These are phyloP conservation scores for Cornus florida DNA, from an alignment of 148 eudicot genomes.

Conservation along the genomic window DNA sequence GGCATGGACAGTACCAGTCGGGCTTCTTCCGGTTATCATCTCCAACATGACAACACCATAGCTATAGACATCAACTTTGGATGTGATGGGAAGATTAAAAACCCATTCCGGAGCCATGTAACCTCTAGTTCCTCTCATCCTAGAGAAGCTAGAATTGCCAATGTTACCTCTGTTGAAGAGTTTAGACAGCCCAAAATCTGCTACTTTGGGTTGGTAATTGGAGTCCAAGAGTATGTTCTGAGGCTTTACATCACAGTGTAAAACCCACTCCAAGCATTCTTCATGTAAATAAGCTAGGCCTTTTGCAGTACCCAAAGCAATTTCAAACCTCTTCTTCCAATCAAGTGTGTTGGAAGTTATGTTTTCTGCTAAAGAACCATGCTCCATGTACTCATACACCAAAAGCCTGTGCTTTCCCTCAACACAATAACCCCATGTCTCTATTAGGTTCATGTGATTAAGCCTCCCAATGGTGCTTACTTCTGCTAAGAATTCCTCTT, in stretches of 20 bases:
- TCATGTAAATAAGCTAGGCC: slow-evolving; percentile 5
- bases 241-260: slow-evolving; percentile 9
- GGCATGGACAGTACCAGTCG: not conserved
- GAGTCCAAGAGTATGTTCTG: slow-evolving; percentile 5
- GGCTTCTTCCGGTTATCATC: slow-evolving; percentile 15
- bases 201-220: not conserved
- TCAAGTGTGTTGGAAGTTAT: not conserved
- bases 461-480: slow-evolving; percentile 4
- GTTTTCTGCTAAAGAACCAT: slow-evolving; percentile 1
- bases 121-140: slow-evolving; percentile 13
- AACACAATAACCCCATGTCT: not conserved
- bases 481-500: not conserved
- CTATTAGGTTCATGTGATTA: slow-evolving; percentile 9
- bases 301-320: not conserved
- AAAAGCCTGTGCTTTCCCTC: slow-evolving; percentile 2
- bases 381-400: not conserved
- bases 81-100: slow-evolving; percentile 18
- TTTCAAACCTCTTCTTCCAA: not conserved
- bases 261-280: slow-evolving; percentile 13
- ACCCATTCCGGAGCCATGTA: slow-evolving; percentile 31
- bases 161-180: not conserved
- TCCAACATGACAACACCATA: slow-evolving; percentile 13
- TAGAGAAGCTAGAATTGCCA: not conserved
- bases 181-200: slow-evolving; percentile 6
- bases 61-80: slow-evolving; percentile 28